These are phyloP conservation scores for Diversispora eburnea DNA, from an alignment of 192 early-diverging fungal genomes.

Conservation along the genomic window DNA sequence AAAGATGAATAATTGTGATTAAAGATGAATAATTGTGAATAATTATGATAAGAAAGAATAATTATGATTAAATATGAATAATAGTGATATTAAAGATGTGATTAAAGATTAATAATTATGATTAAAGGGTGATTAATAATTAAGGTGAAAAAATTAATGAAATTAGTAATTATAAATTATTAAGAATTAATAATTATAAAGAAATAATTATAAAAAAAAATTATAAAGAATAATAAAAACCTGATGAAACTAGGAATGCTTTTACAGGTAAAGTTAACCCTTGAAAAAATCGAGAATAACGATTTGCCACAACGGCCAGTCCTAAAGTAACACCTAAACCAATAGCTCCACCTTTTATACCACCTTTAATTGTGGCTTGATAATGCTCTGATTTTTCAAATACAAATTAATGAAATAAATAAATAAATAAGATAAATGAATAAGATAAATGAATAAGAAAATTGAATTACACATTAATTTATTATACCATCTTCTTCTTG, in stretches of 20 bases:
- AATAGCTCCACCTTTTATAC: slow-evolving; percentile 36
- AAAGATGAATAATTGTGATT: too few species aligned
- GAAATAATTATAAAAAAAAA: too few species aligned
- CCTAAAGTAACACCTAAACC: slow-evolving; percentile 40
- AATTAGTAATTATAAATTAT: too few species aligned
- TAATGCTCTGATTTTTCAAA: slow-evolving; percentile 20
- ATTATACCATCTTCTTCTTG: slow-evolving; percentile 4
- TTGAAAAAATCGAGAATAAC: slow-evolving; percentile 34
- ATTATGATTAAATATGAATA: too few species aligned
- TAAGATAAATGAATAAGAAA: neutral
- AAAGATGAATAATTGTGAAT: too few species aligned
- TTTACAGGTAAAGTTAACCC: slow-evolving; percentile 35
- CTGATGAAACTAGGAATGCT: slow-evolving; percentile 34
- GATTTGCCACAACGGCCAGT: slow-evolving; percentile 33
- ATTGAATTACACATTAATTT: neutral
- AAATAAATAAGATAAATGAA: neutral
- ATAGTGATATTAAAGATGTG: too few species aligned
- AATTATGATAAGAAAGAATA: too few species aligned
- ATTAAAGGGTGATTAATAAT: too few species aligned
- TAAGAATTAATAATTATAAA: too few species aligned
- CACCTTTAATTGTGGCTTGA: slow-evolving; percentile 25
- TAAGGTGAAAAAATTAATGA: too few species aligned
- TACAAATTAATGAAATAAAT: neutral
- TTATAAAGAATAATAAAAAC: slow-evolving; percentile 31
- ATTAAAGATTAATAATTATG: too few species aligned